phyloP scores from a whole-genome alignment of 1,284 basidiomycete species.

The Melampsora americana region DNA sequence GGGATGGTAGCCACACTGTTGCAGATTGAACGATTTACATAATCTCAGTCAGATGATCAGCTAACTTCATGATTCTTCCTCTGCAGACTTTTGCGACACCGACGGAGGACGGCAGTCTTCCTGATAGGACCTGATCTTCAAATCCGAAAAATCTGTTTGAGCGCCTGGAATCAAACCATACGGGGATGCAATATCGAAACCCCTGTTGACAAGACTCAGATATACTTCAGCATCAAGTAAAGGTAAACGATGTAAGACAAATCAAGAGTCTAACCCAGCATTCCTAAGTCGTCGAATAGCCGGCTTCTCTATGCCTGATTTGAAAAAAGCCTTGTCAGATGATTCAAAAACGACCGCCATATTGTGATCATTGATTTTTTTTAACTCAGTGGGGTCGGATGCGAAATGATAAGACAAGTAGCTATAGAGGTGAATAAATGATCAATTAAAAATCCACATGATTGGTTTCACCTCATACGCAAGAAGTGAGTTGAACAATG shows the following conservation, averaged over 20 bases:
- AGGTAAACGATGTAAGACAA: not conserved
- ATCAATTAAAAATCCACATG: not conserved
- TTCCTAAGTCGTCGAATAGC: conserved; percentile 31
- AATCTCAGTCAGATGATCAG: not conserved
- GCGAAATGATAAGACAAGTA: conserved; percentile 28
- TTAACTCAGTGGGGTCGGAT: conserved; percentile 16
- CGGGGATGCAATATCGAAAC: conserved; percentile 51
- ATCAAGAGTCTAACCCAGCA: conserved; percentile 21
- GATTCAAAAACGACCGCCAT: conserved; percentile 34
- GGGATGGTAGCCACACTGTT: no score
- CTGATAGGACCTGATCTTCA: conserved; percentile 49
- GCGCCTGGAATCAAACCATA: conserved; percentile 48
- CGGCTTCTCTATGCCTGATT: conserved; percentile 24
- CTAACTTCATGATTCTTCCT: not conserved
- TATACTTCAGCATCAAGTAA: not conserved
- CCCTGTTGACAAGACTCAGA: conserved; percentile 44
- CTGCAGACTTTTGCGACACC: not conserved
- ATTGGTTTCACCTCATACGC: not conserved
- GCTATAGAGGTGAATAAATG: not conserved
- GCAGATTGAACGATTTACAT: no score
- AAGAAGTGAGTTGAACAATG: not conserved
- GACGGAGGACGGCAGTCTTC: conserved; percentile 7
- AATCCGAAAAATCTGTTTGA: conserved; percentile 50
- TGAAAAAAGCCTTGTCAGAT: conserved; percentile 31
- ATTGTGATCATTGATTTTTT: conserved; percentile 31